Percentiles rank a stretch among this genome's conserved stretches.
Conservation (phyloP, 164 flowering plant genomes). For the Annona squamosa region DNA sequence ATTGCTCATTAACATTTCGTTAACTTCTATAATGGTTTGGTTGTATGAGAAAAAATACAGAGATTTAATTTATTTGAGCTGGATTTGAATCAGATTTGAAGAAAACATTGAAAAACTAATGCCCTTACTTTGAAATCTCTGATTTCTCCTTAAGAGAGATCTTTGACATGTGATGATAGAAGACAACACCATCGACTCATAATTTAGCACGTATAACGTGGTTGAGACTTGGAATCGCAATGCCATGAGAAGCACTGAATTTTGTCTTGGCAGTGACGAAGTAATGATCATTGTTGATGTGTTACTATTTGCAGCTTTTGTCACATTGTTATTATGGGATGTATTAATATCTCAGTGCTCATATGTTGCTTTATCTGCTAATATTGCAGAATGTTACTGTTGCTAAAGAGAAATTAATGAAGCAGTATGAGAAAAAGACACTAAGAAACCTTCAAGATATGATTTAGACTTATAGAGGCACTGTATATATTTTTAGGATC, state of each 20-base stretch:
- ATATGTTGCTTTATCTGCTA: no score
- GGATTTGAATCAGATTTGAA: not conserved
- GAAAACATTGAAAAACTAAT: not conserved
- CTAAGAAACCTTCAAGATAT: no score
- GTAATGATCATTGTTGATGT: not conserved
- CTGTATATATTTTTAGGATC: no score
- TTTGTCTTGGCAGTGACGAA: not conserved
- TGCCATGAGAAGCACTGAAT: not conserved
- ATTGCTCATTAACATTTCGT: constrained; percentile 4
- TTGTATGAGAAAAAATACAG: not conserved
- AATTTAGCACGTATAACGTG: not conserved
- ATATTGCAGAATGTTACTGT: no score
- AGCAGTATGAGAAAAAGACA: no score
- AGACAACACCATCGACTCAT: not conserved
- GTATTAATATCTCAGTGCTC: no score
- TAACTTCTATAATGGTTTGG: not conserved
- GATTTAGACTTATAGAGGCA: no score
- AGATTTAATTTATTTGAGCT: not conserved
- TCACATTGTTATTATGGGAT: no score
- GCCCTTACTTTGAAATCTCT: not conserved
- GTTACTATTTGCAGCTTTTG: no score
- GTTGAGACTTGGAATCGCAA: not conserved
- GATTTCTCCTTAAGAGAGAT: not conserved
- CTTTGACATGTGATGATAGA: not conserved
- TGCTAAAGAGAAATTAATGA: no score